Evolutionary conservation across 768 basidiomycete species (phyloP), one percentile per base, ranked within the genome.

Genomic region (Coprinellus micaceus): DNA sequence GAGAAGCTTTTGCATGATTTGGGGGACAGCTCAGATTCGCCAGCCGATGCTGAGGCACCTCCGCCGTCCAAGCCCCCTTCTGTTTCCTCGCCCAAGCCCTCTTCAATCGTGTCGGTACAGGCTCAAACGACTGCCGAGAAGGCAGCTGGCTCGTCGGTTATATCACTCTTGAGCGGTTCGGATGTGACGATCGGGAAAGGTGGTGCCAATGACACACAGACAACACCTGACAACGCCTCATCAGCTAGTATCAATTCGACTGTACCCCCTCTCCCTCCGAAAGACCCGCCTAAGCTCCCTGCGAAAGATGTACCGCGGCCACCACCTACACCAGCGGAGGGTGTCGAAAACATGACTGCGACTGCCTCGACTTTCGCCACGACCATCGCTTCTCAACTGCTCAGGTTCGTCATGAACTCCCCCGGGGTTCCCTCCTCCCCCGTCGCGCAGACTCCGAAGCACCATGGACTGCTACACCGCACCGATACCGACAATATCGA

Each of bases 341-440:
- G 28, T 17, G 53, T 61, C 43, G 54, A 53, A 22, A 45, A 25
- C 52, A 62, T 63, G 9, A 63, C 66, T n/a, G 48, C 60, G 11
- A 59, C 75, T 5, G 63, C 76, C 0, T 75, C 79, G 5, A 73
- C 78, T 0, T 76, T 86, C 60, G 66, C 76, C 19, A 72, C 63
- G 53, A 73, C 79, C 0, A 63, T 84, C 15, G 78, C 85, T 1
- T 81, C 68, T 56, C 78, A 84, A 3, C 62, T 89, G 1, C 78
- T 89, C 75, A 78, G 84, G 7, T 82, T 77, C 61, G 71, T 89
- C 54, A 69, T 83, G 44, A 80, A 68, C 53, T 62, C 48, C 22
- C 72, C 69, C 9, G 71, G 74, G 1, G 54, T 65, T 0, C 66
- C 70, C 3, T 71, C 67, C 3, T 62, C 75, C 2, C 44, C 67